A percentile compares a stretch with the other conserved stretches of the same genome.
These are phyloP conservation scores for Thalassiosira livingstoniorum DNA, from an alignment of 352 stramenopile genomes.

Conservation along the genomic window DNA sequence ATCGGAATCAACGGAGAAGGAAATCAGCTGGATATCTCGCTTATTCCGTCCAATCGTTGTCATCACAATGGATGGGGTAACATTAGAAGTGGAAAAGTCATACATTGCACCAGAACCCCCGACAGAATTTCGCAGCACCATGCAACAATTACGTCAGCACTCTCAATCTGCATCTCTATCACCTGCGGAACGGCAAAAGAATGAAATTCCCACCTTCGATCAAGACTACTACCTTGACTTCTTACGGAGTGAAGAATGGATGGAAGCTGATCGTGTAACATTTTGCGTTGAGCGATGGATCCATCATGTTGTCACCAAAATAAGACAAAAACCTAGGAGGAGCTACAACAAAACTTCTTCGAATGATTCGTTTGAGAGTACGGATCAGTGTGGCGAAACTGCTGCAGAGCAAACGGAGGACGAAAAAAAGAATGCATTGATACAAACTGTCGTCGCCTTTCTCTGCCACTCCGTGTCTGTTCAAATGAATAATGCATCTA, in stretches of 20 bases:
- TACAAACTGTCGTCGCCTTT: not conserved
- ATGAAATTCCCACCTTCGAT: conserved; percentile 59
- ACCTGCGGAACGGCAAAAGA: conserved; percentile 4
- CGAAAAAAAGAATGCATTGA: conserved; percentile 44
- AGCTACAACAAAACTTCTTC: not conserved
- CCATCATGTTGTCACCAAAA: conserved; percentile 22
- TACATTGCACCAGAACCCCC: conserved; percentile 60
- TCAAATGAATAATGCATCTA: conserved; percentile 33
- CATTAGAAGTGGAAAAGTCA: conserved; percentile 60
- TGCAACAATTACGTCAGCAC: not conserved
- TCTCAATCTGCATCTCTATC: conserved; percentile 2
- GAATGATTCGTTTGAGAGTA: conserved; percentile 6
- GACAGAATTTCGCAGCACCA: conserved; percentile 13
- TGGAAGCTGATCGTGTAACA: conserved; percentile 49
- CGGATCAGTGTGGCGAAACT: not conserved
- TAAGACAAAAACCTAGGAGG: not conserved
- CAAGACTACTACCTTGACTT: conserved; percentile 44
- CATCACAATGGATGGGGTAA: conserved; percentile 50
- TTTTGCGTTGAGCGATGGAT: conserved; percentile 61
- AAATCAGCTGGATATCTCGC: not conserved
- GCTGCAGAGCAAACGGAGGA: conserved; percentile 31
- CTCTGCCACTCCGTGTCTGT: conserved; percentile 43
- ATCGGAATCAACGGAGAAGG: not conserved
- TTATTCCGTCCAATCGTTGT: conserved; percentile 34
- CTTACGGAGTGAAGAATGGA: conserved; percentile 47